Evolutionary conservation across 352 stramenopile genomes (phyloP).

Genomic region (Phytophthora constricta): DNA sequence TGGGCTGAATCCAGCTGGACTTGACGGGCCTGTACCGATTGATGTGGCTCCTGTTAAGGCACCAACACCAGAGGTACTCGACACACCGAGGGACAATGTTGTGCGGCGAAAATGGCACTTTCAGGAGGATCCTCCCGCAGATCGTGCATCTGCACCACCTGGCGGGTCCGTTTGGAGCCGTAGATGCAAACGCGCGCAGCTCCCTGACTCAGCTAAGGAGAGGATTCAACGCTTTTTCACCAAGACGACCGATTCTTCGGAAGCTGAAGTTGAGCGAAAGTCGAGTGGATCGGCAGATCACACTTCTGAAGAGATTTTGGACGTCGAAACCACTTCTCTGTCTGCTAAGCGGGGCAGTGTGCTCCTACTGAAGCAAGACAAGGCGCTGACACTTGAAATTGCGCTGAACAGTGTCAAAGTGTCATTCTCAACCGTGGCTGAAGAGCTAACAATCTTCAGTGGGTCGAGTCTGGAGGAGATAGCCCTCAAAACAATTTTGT

Average conservation of each 20-base stretch:
- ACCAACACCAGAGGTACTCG: neutral
- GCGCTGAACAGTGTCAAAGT: conserved; percentile 21
- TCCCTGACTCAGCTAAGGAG: neutral
- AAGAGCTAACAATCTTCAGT: conserved; percentile 36
- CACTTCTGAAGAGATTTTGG: neutral
- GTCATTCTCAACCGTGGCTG: conserved; percentile 24
- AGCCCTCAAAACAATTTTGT: conserved; percentile 37
- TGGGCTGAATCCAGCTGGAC: conserved; percentile 21
- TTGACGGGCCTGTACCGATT: conserved; percentile 13
- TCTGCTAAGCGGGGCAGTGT: conserved; percentile 13
- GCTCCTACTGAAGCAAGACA: conserved; percentile 30
- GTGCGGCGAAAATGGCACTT: conserved; percentile 34
- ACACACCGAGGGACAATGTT: neutral
- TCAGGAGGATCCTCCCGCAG: neutral
- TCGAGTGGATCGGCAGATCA: neutral
- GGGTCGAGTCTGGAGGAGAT: conserved; percentile 34
- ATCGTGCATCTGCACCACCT: neutral
- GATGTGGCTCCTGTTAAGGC: neutral
- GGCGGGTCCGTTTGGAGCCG: neutral
- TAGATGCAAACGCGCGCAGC: neutral
- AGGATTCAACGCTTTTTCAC: neutral
- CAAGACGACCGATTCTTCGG: neutral
- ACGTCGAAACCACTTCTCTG: neutral
- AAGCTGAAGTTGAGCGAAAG: neutral
- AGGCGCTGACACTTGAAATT: conserved; percentile 34